A percentile compares a stretch with the other conserved stretches of the same genome.
phyloP scores from a whole-genome alignment of 148 eudicot genomes.

The Salicornia ramosissima region DNA sequence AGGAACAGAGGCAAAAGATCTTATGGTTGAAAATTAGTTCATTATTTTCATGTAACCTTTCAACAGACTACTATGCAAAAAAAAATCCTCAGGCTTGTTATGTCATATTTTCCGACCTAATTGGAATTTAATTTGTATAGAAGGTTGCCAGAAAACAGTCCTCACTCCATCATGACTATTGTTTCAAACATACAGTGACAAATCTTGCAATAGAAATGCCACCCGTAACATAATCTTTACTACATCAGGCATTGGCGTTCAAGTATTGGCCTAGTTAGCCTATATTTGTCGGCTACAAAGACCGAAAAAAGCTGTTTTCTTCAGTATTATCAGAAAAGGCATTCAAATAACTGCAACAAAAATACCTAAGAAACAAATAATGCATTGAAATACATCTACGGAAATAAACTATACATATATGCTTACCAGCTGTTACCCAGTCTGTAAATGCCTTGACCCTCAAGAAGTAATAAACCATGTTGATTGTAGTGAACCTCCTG shows the following conservation, averaged over 20 bases:
- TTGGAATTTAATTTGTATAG: neutral
- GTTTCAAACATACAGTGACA: neutral
- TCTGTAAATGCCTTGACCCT: slow-evolving; percentile 94
- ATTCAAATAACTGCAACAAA: neutral
- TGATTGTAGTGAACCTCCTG: slow-evolving; percentile 99
- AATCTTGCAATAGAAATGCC: neutral
- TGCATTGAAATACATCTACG: neutral
- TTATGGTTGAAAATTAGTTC: no score
- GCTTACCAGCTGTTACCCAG: slow-evolving; percentile 89
- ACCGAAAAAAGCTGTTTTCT: neutral
- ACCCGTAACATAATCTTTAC: neutral
- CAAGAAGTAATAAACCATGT: slow-evolving; percentile 87
- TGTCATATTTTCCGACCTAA: neutral
- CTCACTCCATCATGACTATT: neutral
- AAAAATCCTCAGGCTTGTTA: neutral
- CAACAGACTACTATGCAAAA: no score
- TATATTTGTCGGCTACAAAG: no score
- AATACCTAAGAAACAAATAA: neutral
- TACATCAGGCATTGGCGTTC: neutral
- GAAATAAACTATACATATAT: no score
- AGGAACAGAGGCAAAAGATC: no score
- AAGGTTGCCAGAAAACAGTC: neutral
- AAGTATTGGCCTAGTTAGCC: neutral
- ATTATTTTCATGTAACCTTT: no score
- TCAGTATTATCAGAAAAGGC: neutral